Evolutionary conservation across 2,329 filamentous ascomycete genomes (phyloP).

Genomic region (Madurella fahalii): DNA sequence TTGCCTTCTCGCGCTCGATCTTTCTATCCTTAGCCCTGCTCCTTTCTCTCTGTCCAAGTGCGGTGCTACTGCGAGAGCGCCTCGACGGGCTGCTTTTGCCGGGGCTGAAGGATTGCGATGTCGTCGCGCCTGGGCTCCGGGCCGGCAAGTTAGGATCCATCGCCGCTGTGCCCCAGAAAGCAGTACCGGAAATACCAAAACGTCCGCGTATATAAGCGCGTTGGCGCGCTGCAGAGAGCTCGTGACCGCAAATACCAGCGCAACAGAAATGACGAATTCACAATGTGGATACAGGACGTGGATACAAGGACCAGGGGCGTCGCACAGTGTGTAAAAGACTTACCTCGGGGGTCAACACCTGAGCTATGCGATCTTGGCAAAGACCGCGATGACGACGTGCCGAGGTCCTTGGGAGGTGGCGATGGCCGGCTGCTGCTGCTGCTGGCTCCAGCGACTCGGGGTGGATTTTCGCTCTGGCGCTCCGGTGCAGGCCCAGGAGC

Average conservation of each 20-base stretch:
- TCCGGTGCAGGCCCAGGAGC: constrained; percentile 1
- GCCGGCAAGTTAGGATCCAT: not conserved
- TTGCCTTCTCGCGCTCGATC: constrained; percentile 14
- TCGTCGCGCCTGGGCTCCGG: constrained; percentile 12
- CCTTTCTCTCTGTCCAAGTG: constrained; percentile 7
- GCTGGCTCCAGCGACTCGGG: not conserved
- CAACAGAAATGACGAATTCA: no score
- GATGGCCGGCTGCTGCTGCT: constrained; percentile 1
- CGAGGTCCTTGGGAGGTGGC: not conserved
- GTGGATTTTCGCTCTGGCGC: not conserved
- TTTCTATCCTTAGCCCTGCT: constrained; percentile 11
- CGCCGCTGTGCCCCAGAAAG: not conserved
- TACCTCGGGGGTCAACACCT: constrained; percentile 15
- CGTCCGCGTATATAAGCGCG: not conserved
- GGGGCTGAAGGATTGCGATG: constrained; percentile 12
- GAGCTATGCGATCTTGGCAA: constrained; percentile 19
- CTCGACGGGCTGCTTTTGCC: constrained; percentile 14
- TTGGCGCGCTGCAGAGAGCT: no score
- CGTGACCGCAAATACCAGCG: no score
- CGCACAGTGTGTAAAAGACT: not conserved
- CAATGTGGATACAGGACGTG: not conserved
- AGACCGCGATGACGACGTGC: constrained; percentile 6
- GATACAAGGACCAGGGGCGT: not conserved
- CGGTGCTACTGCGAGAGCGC: constrained; percentile 18
- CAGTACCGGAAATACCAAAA: not conserved